Evolutionary conservation across 2,329 filamentous ascomycete genomes (phyloP).

Genomic region (Colletotrichum falcatum): DNA sequence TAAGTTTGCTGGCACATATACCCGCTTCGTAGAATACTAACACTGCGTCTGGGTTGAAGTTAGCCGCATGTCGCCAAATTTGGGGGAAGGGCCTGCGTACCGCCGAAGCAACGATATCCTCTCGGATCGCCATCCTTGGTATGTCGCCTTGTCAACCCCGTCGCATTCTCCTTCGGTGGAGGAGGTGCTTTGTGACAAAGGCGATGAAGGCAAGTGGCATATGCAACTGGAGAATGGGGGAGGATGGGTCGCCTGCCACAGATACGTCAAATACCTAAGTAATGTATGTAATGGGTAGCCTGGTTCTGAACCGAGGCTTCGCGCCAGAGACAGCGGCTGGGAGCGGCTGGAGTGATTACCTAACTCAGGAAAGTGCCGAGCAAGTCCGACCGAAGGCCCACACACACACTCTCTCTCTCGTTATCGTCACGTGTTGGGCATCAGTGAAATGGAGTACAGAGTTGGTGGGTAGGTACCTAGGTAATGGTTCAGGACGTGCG

Average conservation of each 20-base stretch:
- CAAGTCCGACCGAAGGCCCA: neutral
- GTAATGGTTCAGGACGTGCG: too few species aligned
- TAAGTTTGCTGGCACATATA: conserved; percentile 3
- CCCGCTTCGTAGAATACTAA: conserved; percentile 46
- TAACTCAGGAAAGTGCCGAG: conserved; percentile 16
- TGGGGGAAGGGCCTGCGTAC: conserved; percentile 59
- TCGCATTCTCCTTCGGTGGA: conserved; percentile 21
- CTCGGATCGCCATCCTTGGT: conserved; percentile 81
- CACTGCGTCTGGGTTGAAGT: conserved; percentile 54
- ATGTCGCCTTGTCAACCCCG: conserved; percentile 21
- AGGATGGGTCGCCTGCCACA: neutral
- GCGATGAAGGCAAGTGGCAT: neutral
- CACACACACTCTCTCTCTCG: neutral
- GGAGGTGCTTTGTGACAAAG: conserved; percentile 6
- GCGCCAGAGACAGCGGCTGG: conserved; percentile 28
- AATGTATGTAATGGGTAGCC: conserved; percentile 45
- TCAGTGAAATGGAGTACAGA: too few species aligned
- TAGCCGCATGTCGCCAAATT: conserved; percentile 11
- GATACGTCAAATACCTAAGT: conserved; percentile 15
- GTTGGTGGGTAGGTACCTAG: too few species aligned
- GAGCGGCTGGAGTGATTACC: conserved; percentile 16
- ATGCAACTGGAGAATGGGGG: conserved; percentile 6
- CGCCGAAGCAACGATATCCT: conserved; percentile 90
- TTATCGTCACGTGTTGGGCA: conserved; percentile 37
- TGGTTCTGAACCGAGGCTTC: conserved; percentile 46